Base-by-base conservation (phyloP, 805 yeast species). In the Metschnikowia chrysomelidarum region DNA sequence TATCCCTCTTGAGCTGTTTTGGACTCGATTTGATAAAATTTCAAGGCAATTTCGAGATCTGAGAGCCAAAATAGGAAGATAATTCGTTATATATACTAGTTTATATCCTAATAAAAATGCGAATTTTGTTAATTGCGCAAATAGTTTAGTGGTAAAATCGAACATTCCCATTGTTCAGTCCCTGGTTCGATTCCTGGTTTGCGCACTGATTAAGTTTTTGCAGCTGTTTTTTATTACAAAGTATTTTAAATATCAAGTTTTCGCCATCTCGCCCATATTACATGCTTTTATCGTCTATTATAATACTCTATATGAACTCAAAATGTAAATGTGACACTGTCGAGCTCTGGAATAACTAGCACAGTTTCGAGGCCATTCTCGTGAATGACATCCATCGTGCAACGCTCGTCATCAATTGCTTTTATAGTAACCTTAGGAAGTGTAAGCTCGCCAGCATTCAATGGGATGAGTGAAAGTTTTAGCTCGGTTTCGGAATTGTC, bases 391-490 rank as follows among this genome's bases (percentile, higher is more conserved):
- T 85, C 87, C 67, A 77, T 71, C 3, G 55, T 39, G 12, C 63
- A 54, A 5, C 59, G 69, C 41, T 56, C 30, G 12, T 51, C 50
- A 11, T 56, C 20, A n/a, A 47, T 32, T 22, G 55, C 46, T 44
- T 56, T 58, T 7, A 69, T 50, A 11, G 69, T 73, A 4, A 86
- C 64, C 36, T 65, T 72, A 0, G 97, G 97, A 22, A 85, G 63
- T 2, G 68, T 59, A 7, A 89, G 53, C 39, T 80, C 79, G 0
- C 98, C 97, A 15, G 80, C 76, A 41, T 76, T 81, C 34, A 87
- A 56, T 1, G 98, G 97, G 11, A 87, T 71, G 42, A 89, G 57
- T 3, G 72, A 61, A 12, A 88, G 39, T 12, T 69, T 56, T 23
- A 67, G 40, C 11, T 38, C 41, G 17, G 43, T 34, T n/a, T 25